Conservation (phyloP, 2,329 filamentous ascomycete species). For the Hyphodiscus sp. region DNA sequence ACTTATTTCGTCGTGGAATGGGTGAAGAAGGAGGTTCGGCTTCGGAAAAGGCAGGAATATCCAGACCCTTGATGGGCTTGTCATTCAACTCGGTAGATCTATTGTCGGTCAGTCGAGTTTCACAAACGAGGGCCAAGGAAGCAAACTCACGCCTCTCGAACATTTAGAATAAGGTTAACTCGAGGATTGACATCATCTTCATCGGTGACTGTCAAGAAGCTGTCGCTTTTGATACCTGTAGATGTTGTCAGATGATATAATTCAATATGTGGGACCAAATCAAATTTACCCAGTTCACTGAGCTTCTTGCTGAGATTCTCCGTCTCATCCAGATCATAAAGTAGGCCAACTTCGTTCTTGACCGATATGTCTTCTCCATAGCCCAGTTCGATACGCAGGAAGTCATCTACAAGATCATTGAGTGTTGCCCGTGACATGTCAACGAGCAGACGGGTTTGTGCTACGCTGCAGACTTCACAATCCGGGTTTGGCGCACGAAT, state of each 20-base stretch:
- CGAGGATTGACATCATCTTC: slow-evolving; percentile 68
- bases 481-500: slow-evolving; percentile 64
- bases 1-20: slow-evolving; percentile 24
- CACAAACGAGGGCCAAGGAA: not conserved
- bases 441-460: slow-evolving; percentile 58
- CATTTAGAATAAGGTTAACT: slow-evolving; percentile 72
- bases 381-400: slow-evolving; percentile 63
- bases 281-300: slow-evolving; percentile 56
- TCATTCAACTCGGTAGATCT: slow-evolving; percentile 32
- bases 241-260: not conserved
- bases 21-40: slow-evolving; percentile 13
- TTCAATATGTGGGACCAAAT: slow-evolving; percentile 7
- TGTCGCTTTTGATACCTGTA: slow-evolving; percentile 60
- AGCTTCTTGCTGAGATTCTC: slow-evolving; percentile 80
- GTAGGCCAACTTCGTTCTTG: slow-evolving; percentile 64
- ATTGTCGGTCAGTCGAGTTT: not conserved
- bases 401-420: slow-evolving; percentile 68
- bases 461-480: slow-evolving; percentile 77
- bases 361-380: slow-evolving; percentile 80
- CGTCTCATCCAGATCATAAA: slow-evolving; percentile 86
- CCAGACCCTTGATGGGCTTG: slow-evolving; percentile 45
- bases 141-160: slow-evolving; percentile 53
- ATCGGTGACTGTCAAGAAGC: slow-evolving; percentile 77
- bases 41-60: slow-evolving; percentile 14
- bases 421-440: slow-evolving; percentile 70